phyloP scores from a whole-genome alignment of 495 filamentous ascomycete species.

The Amorphotheca resinae region DNA sequence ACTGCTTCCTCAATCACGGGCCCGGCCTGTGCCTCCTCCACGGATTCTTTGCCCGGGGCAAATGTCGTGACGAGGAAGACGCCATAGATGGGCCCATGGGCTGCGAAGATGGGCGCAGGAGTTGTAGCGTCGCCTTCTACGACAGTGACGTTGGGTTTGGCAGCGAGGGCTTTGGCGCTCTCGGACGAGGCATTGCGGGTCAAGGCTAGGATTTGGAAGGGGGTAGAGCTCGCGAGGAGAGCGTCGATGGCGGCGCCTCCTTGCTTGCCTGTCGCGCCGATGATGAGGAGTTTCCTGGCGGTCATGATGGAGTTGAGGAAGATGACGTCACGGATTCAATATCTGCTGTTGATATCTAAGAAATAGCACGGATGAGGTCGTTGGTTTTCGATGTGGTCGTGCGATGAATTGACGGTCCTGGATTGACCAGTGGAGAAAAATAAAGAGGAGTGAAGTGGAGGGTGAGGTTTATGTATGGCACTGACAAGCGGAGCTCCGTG shows the following conservation, averaged over 20 bases:
- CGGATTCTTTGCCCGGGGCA: slow-evolving; percentile 5
- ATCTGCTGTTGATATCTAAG: too few relatives aligned
- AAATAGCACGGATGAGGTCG: too few relatives aligned
- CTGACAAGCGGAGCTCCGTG: too few relatives aligned
- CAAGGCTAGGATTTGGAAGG: slow-evolving; percentile 53
- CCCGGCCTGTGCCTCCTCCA: slow-evolving; percentile 52
- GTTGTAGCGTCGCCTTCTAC: slow-evolving; percentile 14
- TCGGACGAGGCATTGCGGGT: slow-evolving; percentile 47
- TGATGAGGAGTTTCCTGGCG: slow-evolving; percentile 36
- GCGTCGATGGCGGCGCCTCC: slow-evolving; percentile 48
- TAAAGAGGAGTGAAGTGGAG: too few relatives aligned
- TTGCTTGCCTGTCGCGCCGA: slow-evolving; percentile 64
- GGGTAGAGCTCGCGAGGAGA: slow-evolving; percentile 31
- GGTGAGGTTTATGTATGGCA: too few relatives aligned
- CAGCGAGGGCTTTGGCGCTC: slow-evolving; percentile 38
- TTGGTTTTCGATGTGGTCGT: too few relatives aligned
- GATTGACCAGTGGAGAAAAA: too few relatives aligned
- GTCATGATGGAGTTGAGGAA: slow-evolving; percentile 9
- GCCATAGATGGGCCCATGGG: slow-evolving; percentile 32
- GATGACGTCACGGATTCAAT: too few relatives aligned
- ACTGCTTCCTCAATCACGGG: slow-evolving; percentile 49
- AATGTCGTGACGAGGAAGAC: slow-evolving; percentile 36
- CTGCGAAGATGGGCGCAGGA: slow-evolving; percentile 28
- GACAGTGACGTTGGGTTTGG: slow-evolving; percentile 23
- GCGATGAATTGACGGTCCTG: too few relatives aligned